Evolutionary conservation across 176 grass and related monocot genomes (phyloP).

Genomic region (Tillandsia leiboldiana): DNA sequence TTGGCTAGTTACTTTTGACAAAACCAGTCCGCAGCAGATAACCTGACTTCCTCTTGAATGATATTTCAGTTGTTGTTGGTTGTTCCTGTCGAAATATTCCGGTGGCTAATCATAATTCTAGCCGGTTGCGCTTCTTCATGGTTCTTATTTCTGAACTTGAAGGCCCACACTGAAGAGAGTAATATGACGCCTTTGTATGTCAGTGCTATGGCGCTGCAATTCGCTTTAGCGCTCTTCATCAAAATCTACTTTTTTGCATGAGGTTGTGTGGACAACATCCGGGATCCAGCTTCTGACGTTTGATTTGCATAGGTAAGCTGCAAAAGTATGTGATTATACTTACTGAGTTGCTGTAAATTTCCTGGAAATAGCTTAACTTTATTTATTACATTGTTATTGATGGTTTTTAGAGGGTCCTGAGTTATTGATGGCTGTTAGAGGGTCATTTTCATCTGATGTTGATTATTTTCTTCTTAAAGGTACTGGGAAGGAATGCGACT

Average conservation of each 20-base stretch:
- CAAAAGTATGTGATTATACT: background rate
- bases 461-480: too few species aligned
- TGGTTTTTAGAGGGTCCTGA: too few species aligned
- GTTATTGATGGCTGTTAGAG: too few species aligned
- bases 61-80: conserved; percentile 67
- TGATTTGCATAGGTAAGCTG: background rate
- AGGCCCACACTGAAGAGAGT: conserved; percentile 49
- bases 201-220: conserved; percentile 58
- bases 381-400: too few species aligned
- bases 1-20: background rate
- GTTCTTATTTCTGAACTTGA: conserved; percentile 75
- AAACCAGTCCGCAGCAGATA: background rate
- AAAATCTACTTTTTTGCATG: conserved; percentile 93
- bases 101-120: conserved; percentile 71
- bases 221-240: conserved; percentile 81
- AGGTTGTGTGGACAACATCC: conserved; percentile 18
- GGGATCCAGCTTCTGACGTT: background rate
- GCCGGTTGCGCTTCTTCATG: conserved; percentile 66
- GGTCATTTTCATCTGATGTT: too few species aligned
- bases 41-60: background rate
- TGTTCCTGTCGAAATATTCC: conserved; percentile 72
- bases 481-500: too few species aligned
- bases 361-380: too few species aligned
- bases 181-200: conserved; percentile 61
- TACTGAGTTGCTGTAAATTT: too few species aligned